Conservation (phyloP, 495 filamentous ascomycete species). For the Neurospora sublineolata region DNA sequence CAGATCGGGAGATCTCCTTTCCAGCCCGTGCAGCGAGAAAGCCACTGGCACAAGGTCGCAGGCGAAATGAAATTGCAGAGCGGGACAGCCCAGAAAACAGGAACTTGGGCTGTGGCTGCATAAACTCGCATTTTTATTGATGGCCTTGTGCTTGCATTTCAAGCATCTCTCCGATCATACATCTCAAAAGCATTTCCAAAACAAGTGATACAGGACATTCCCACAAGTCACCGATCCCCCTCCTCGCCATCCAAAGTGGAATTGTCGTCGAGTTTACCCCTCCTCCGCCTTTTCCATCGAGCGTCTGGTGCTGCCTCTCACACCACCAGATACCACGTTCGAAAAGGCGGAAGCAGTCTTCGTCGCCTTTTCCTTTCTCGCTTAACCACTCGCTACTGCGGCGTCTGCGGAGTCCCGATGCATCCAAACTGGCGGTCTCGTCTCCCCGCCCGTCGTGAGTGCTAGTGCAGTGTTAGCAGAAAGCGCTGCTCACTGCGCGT, state of each 20-base stretch:
- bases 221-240: constrained; percentile 13
- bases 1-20: neutral
- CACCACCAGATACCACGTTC: neutral
- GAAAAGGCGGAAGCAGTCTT: neutral
- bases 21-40: neutral
- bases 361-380: neutral
- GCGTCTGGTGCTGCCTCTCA: neutral
- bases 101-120: neutral
- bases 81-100: neutral
- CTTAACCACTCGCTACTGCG: neutral
- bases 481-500: neutral
- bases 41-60: neutral
- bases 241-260: constrained; percentile 12
- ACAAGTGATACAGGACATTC: neutral
- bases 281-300: constrained; percentile 1
- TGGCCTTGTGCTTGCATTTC: constrained; percentile 3
- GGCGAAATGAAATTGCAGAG: neutral
- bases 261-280: neutral
- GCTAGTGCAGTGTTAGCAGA: constrained; percentile 5
- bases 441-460: constrained; percentile 16
- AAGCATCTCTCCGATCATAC: constrained; percentile 2
- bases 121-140: neutral
- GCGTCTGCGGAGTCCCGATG: constrained; percentile 7
- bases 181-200: neutral
- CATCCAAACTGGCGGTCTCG: constrained; percentile 18